Evolutionary conservation across 495 filamentous ascomycete species (phyloP), one percentile per base, ranked within the genome.

Genomic region (Collariella sp.): DNA sequence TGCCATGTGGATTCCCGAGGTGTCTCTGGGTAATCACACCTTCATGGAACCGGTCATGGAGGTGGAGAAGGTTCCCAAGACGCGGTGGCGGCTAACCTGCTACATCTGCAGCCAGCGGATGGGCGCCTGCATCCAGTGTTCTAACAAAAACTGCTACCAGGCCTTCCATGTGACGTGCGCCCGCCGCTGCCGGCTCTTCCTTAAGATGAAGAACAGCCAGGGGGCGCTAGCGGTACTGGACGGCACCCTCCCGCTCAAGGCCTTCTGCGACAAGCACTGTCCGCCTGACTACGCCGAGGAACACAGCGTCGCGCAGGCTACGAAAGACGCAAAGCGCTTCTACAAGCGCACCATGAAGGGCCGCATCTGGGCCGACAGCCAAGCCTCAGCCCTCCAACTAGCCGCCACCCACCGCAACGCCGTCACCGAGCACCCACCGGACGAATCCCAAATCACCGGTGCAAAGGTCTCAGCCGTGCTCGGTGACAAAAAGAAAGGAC

Each of bases 151-250:
- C 54, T 99, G 93, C 68, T 99, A 91, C 63, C 82, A 89, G 62
- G 93, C 93, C n/a, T 99, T 97, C 70, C 93, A 99, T 68, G 93
- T 97, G 26, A 96, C 91, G 5, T 99, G 93, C 65, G 93, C 91
- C 11, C 82, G 94, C 36, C 78, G 88, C 56, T 87, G 90, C 35
- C 83, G 86, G 56, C 82, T 99, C 0, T 95, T 87, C 66, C 74
- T 99, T 53, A 95, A 91, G 74, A 97, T 96, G 91, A 97, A 96
- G 69, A 88, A 89, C 44, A 84, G 79, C 43, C 87, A 93, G 55
- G 88, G 88, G 7, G 79, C 78, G 9, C 77, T 86, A 5, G 83
- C 84, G n/a, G 83, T 86, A 16, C 79, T 93, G 52, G 93, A 99
- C 60, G 84, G 89, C n/a, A 86, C 83, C 57, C 74, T 73, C 13